A percentile compares a stretch with the other conserved stretches of the same genome.
phyloP scores from a whole-genome alignment of 2,329 filamentous ascomycete genomes.

The Phialophora macrospora region DNA sequence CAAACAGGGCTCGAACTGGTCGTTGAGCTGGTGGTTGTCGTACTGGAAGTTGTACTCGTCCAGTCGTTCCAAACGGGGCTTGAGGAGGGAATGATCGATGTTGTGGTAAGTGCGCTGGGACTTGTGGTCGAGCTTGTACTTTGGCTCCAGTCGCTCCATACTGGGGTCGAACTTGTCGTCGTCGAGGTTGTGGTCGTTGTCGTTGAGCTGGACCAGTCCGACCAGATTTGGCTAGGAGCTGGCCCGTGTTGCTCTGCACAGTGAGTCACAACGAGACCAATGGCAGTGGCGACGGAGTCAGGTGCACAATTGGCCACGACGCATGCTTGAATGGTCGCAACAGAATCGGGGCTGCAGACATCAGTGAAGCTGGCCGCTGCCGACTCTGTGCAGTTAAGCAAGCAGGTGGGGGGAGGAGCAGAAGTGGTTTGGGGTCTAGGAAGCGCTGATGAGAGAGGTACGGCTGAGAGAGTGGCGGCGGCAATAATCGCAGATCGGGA shows the following conservation, averaged over 20 bases:
- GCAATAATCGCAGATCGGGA: slow-evolving; percentile 19
- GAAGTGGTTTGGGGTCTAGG: slow-evolving; percentile 11
- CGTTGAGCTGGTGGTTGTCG: neutral
- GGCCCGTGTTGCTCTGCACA: slow-evolving; percentile 13
- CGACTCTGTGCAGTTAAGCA: slow-evolving; percentile 1
- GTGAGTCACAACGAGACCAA: slow-evolving; percentile 5
- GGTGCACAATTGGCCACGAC: slow-evolving; percentile 1
- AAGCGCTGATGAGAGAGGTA: slow-evolving; percentile 13
- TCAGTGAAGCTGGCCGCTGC: neutral
- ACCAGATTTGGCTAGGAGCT: neutral
- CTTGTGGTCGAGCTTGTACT: neutral
- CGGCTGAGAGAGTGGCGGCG: slow-evolving; percentile 13
- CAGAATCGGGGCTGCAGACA: slow-evolving; percentile 13
- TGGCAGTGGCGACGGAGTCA: slow-evolving; percentile 1
- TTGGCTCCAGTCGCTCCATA: neutral
- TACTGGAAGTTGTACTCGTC: neutral
- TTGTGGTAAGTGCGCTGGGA: neutral
- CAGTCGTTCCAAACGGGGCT: neutral
- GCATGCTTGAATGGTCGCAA: slow-evolving; percentile 13
- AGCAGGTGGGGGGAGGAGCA: neutral
- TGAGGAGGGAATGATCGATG: neutral
- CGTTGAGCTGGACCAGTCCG: neutral
- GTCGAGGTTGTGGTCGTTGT: slow-evolving; percentile 4
- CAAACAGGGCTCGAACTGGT: neutral
- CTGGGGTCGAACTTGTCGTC: neutral